Conservation (phyloP, 306 rosid species). For the Cucumis hystrix region DNA sequence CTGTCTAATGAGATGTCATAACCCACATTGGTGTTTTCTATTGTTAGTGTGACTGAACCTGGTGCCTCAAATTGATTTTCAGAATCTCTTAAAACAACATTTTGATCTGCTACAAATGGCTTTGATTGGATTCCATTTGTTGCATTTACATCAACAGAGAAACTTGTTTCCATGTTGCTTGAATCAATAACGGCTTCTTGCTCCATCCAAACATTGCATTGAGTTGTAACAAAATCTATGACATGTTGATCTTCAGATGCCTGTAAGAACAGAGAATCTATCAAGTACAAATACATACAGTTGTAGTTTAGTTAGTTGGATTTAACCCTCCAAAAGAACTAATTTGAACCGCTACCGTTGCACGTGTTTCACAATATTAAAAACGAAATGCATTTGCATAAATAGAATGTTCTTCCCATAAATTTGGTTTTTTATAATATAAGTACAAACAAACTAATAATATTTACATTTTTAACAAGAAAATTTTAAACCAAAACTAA, state of each 20-base stretch:
- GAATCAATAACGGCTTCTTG: slow-evolving; percentile 35
- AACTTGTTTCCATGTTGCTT: slow-evolving; percentile 15
- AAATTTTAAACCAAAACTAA: too few relatives aligned
- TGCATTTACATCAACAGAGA: slow-evolving; percentile 19
- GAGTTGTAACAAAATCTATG: slow-evolving; percentile 44
- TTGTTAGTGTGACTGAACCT: slow-evolving; percentile 9
- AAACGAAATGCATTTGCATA: too few relatives aligned
- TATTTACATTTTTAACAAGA: too few relatives aligned
- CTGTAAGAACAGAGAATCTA: slow-evolving; percentile 18
- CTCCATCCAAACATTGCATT: slow-evolving; percentile 33
- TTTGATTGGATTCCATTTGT: slow-evolving; percentile 33
- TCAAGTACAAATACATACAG: not conserved
- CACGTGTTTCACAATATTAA: too few relatives aligned
- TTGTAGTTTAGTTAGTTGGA: not conserved
- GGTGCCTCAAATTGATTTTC: slow-evolving; percentile 16
- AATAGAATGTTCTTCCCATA: too few relatives aligned
- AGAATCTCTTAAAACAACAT: slow-evolving; percentile 23
- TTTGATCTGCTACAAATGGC: slow-evolving; percentile 18
- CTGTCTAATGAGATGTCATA: slow-evolving; percentile 30
- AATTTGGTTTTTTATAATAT: too few relatives aligned
- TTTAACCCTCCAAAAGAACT: not conserved
- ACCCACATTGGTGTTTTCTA: slow-evolving; percentile 33
- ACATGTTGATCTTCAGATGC: slow-evolving; percentile 62
- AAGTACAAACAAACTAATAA: too few relatives aligned
- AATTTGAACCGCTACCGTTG: too few relatives aligned